Evolutionary conservation across 352 stramenopile species (phyloP).

Genomic region (Hyphochytrium catenoides): DNA sequence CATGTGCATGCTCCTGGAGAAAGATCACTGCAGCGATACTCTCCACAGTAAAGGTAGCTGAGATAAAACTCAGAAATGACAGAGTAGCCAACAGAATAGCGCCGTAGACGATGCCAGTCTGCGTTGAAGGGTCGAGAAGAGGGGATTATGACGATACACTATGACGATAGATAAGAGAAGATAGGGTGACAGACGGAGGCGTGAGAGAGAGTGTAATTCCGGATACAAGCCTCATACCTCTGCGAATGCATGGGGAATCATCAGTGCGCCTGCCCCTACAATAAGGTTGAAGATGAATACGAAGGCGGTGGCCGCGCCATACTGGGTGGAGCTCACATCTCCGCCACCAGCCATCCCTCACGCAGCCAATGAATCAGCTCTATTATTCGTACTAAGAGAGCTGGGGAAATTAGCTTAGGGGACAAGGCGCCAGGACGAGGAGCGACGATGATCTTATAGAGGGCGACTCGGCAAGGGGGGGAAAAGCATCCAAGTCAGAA

Average conservation of each 20-base stretch:
- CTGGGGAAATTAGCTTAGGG: too few relatives aligned
- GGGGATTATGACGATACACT: background rate
- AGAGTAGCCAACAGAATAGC: slow-evolving; percentile 25
- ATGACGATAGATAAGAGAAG: background rate
- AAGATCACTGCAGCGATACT: slow-evolving; percentile 49
- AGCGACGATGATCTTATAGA: too few relatives aligned
- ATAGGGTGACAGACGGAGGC: background rate
- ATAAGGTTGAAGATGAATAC: slow-evolving; percentile 76
- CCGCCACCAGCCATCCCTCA: too few relatives aligned
- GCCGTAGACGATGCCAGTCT: slow-evolving; percentile 47
- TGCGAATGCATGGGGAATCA: slow-evolving; percentile 53
- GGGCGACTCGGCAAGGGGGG: too few relatives aligned
- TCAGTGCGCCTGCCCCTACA: slow-evolving; percentile 51
- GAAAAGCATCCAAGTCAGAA: too few relatives aligned
- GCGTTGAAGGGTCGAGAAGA: background rate
- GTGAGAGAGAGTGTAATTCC: too few relatives aligned
- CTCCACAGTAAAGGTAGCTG: slow-evolving; percentile 57
- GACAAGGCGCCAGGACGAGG: too few relatives aligned
- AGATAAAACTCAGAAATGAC: slow-evolving; percentile 41
- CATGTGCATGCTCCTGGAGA: slow-evolving; percentile 22
- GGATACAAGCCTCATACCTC: slow-evolving; percentile 17
- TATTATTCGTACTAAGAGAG: too few relatives aligned
- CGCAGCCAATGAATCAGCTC: too few relatives aligned
- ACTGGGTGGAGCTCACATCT: too few relatives aligned
- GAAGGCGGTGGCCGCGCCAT: slow-evolving; percentile 56